Base-by-base conservation (phyloP, 106 monocot genomes). In the Apostasia shenzhenica region DNA sequence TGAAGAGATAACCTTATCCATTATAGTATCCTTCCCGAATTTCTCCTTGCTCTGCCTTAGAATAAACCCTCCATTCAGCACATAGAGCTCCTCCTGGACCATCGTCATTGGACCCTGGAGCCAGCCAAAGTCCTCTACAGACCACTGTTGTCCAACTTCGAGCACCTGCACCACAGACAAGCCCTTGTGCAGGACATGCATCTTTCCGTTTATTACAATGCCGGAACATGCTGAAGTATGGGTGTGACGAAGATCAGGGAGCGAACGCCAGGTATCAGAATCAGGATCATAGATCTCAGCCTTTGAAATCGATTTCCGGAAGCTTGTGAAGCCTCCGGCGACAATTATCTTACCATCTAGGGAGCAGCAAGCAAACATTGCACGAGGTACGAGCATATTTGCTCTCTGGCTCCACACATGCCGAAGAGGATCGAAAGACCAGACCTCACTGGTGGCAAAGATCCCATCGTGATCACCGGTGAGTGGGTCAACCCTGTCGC, bases 171-270 rank as follows among this genome's bases (percentile, higher is more conserved):
- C 88, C 5, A 78, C 84, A 3, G 91, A 89, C 2, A 97, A 53
- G 1, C 91, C 92, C 68, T 97, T 97, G 73, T 97, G 92, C 63
- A 97, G 52, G 13, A 97, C 86, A 53, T 97, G 95, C 88, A 97
- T 87, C 76, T 81, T 92, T 1, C 91, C 86, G 1, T 59, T 73
- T 8, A 92, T 79, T 11, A 89, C 89, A 26, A 92, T 50, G 13
- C 95, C 95, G 3, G 82, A 82, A 70, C 95, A 92, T 8, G 89
- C 91, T 13, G 91, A 97, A 14, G 82, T 89, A 5, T 88, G 86
- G 5, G 91, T 86, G 11, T 81, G 85, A 7, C 81, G 71, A 41
- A 97, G 82, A 71, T 97, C 83, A 0, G 92, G 95, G 4, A 97
- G 77, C 0, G 88, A 76, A n/a, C 81, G 55, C 95, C 95, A 97